Percentiles rank a stretch among this genome's conserved stretches.
phyloP scores from a whole-genome alignment of 208 protist genomes.

The Trypanosomatidae sp. region DNA sequence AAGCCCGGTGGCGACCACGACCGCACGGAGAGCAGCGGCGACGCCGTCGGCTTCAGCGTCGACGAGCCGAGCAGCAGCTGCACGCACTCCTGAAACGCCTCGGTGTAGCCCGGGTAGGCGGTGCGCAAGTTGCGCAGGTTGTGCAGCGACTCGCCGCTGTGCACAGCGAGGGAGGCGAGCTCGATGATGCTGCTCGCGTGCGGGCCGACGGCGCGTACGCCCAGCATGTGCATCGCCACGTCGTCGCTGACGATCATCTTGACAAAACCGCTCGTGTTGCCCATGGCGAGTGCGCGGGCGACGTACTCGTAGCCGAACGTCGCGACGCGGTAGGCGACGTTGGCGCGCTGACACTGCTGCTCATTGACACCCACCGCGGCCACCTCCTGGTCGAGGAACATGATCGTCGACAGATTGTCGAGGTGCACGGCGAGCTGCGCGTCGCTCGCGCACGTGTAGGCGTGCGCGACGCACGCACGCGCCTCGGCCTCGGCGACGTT shows the following conservation, averaged over 20 bases:
- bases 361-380: constrained; percentile 83
- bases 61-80: constrained; percentile 82
- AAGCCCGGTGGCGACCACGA: constrained; percentile 74
- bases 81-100: constrained; percentile 86
- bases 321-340: constrained; percentile 81
- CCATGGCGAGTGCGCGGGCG: constrained; percentile 69
- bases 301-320: constrained; percentile 82
- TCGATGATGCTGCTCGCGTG: constrained; percentile 86
- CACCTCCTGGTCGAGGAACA: constrained; percentile 89
- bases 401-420: constrained; percentile 87
- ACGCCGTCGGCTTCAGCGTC: constrained; percentile 79
- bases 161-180: constrained; percentile 77
- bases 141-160: constrained; percentile 66
- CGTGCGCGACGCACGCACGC: constrained; percentile 64
- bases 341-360: constrained; percentile 52
- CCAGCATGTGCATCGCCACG: constrained; percentile 78
- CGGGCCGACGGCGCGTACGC: constrained; percentile 73
- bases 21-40: constrained; percentile 51
- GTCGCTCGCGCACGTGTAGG: constrained; percentile 61
- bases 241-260: constrained; percentile 88
- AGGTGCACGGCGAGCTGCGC: constrained; percentile 41
- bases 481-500: constrained; percentile 83
- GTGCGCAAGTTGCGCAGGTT: constrained; percentile 61
- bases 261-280: constrained; percentile 81
- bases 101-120: constrained; percentile 70